Evolutionary conservation across 352 stramenopile species (phyloP).

Genomic region (Phytopythium montanum): DNA sequence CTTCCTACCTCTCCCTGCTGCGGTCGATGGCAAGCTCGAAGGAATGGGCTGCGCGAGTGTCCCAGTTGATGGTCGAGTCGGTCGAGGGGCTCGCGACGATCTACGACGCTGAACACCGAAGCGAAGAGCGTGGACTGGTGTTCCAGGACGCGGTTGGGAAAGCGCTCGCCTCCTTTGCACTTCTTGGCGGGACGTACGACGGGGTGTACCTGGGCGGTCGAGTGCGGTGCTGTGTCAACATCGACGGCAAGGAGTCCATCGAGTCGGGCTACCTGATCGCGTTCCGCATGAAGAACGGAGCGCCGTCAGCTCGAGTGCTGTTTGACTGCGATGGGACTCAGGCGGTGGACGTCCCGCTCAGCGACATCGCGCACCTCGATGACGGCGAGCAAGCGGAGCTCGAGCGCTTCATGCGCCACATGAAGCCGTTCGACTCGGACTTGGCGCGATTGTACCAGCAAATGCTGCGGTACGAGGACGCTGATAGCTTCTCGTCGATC

Average conservation of each 20-base stretch:
- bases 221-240: conserved; percentile 70
- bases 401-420: conserved; percentile 27
- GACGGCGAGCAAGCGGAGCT: conserved; percentile 43
- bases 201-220: conserved; percentile 47
- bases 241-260: conserved; percentile 69
- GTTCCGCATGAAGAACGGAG: conserved; percentile 34
- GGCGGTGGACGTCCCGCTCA: conserved; percentile 52
- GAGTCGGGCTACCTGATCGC: conserved; percentile 66
- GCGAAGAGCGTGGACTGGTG: background rate
- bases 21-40: conserved; percentile 20
- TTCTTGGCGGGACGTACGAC: conserved; percentile 56
- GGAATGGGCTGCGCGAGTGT: conserved; percentile 29
- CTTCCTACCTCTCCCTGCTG: conserved; percentile 49
- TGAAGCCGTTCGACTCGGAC: conserved; percentile 27
- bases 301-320: conserved; percentile 46
- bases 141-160: conserved; percentile 12
- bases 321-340: conserved; percentile 60
- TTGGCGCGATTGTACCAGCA: conserved; percentile 23
- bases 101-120: background rate
- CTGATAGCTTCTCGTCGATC: background rate
- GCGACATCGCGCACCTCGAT: conserved; percentile 39
- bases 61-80: conserved; percentile 22
- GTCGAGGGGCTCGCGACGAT: conserved; percentile 5
- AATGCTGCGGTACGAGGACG: conserved; percentile 20
- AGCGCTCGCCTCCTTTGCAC: conserved; percentile 35